Percentiles rank a stretch among this genome's conserved stretches.
phyloP scores from a whole-genome alignment of 495 filamentous ascomycete species.

The Penicillium turbatum region DNA sequence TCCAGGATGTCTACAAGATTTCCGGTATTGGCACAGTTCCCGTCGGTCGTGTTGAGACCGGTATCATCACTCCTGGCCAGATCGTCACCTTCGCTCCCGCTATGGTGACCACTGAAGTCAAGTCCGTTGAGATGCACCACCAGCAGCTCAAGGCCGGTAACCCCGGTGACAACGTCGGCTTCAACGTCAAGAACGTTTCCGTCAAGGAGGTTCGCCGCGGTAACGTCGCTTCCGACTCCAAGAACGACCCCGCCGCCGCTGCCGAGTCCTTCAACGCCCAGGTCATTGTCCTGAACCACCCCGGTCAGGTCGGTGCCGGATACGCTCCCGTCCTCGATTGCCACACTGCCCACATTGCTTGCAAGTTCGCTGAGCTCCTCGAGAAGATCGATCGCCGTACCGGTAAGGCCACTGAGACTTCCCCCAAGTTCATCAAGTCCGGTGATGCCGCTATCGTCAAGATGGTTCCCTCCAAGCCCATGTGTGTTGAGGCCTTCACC shows the following conservation, averaged over 20 bases:
- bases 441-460: conserved; percentile 99
- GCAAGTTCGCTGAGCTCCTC: conserved; percentile 97
- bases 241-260: conserved; percentile 94
- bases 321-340: conserved; percentile 98
- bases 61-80: conserved; percentile 97
- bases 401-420: conserved; percentile 88
- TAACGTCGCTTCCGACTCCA: conserved; percentile 99
- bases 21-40: conserved; percentile 99
- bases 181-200: conserved; percentile 99
- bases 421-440: conserved; percentile 99
- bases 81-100: conserved; percentile 82
- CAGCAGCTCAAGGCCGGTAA: conserved; percentile 95
- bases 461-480: conserved; percentile 99
- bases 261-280: conserved; percentile 95
- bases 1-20: conserved; percentile 99
- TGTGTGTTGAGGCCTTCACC: conserved; percentile 99
- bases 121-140: conserved; percentile 99
- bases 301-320: conserved; percentile 96
- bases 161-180: conserved; percentile 99
- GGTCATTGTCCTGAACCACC: conserved; percentile 99
- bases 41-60: conserved; percentile 99
- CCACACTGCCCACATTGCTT: conserved; percentile 99
- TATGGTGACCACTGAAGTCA: conserved; percentile 99
- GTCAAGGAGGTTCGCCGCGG: conserved; percentile 99
- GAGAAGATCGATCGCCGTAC: conserved; percentile 99